phyloP scores from a whole-genome alignment of 2,329 filamentous ascomycete genomes.

The Aspergillus jensenii region DNA sequence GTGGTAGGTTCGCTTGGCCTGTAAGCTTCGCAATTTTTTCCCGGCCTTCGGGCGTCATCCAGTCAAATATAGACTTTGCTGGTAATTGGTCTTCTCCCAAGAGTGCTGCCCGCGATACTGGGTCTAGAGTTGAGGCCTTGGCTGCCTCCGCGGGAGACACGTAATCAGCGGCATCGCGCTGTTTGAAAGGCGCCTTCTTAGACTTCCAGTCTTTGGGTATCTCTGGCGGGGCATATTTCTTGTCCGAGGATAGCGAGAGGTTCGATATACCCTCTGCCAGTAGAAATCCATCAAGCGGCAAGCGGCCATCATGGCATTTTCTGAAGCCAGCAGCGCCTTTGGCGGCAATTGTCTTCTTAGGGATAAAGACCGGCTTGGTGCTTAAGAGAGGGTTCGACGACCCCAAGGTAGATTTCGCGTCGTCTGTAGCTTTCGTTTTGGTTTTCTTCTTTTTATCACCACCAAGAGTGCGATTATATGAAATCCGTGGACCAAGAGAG shows the following conservation, averaged over 20 bases:
- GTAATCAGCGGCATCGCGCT: constrained; percentile 46
- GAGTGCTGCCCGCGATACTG: constrained; percentile 72
- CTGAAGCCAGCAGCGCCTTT: constrained; percentile 53
- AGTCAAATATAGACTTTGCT: constrained; percentile 95
- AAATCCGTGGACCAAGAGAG: constrained; percentile 85
- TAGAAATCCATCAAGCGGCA: constrained; percentile 78
- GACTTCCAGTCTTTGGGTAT: constrained; percentile 68
- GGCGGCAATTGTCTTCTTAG: constrained; percentile 58
- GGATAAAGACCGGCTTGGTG: constrained; percentile 71
- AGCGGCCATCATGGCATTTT: constrained; percentile 78
- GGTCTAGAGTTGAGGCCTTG: constrained; percentile 72
- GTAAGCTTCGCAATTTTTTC: constrained; percentile 74
- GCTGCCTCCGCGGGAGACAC: constrained; percentile 74
- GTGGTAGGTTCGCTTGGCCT: constrained; percentile 74
- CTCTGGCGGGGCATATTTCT: constrained; percentile 45
- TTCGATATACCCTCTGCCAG: constrained; percentile 58
- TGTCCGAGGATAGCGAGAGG: constrained; percentile 47
- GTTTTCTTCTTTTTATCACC: constrained; percentile 79
- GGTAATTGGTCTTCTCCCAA: constrained; percentile 79
- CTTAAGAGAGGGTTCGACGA: constrained; percentile 64
- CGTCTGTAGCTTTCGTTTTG: constrained; percentile 44
- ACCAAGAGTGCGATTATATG: constrained; percentile 78
- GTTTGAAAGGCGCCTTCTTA: constrained; percentile 47
- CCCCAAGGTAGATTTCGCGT: constrained; percentile 42
- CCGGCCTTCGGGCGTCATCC: constrained; percentile 73